Evolutionary conservation across 331 rosid genomes (phyloP).

Genomic region (Saraca asoca): DNA sequence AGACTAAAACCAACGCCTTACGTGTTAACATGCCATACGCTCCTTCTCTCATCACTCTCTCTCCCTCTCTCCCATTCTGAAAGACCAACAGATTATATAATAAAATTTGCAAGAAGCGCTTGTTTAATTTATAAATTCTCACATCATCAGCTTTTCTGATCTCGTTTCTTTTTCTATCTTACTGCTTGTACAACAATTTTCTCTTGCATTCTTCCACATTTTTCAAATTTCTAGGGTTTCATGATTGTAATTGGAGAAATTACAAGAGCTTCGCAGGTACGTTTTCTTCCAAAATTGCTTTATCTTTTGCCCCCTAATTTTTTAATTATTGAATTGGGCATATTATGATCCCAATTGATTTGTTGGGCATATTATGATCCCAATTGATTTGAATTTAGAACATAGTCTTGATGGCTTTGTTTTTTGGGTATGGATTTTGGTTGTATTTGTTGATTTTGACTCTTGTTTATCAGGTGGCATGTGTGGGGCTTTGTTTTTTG

Average conservation of each 20-base stretch:
- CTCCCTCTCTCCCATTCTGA: not conserved
- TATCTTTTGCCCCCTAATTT: constrained; percentile 37
- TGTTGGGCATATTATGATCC: constrained; percentile 37
- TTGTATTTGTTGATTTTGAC: constrained; percentile 36
- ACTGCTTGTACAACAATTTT: constrained; percentile 33
- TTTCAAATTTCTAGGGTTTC: constrained; percentile 50
- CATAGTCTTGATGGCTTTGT: constrained; percentile 2
- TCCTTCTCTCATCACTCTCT: not conserved
- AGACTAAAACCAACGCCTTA: no score
- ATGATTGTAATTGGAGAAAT: constrained; percentile 23
- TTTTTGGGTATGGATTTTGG: not conserved
- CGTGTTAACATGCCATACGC: no score
- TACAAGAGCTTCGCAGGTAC: constrained; percentile 55
- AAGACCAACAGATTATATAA: not conserved
- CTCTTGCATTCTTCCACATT: constrained; percentile 21
- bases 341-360: constrained; percentile 33
- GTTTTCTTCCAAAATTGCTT: constrained; percentile 31
- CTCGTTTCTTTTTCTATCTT: constrained; percentile 23
- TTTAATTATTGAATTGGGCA: constrained; percentile 33
- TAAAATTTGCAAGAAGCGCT: not conserved
- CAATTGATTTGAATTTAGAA: constrained; percentile 36
- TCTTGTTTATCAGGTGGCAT: constrained; percentile 58
- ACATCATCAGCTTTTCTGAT: constrained; percentile 18
- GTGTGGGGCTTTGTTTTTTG: constrained; percentile 50
- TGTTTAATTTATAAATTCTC: constrained; percentile 30